phyloP scores from a whole-genome alignment of 176 grass and related monocot genomes.

The Oryza punctata region DNA sequence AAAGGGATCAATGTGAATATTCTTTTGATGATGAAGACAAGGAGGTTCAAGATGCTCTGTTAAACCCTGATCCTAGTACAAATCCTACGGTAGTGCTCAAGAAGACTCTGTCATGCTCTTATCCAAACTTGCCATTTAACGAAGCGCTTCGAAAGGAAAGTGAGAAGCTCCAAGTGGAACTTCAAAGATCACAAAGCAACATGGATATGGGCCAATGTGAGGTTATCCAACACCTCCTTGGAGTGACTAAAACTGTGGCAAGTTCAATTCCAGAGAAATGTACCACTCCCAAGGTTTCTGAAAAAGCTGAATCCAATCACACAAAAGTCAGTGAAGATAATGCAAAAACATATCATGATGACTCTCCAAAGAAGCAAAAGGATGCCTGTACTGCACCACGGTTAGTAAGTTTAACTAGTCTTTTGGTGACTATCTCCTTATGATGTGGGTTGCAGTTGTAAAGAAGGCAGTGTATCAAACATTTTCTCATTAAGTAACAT shows the following conservation, averaged over 20 bases:
- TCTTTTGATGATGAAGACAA: conserved; percentile 97
- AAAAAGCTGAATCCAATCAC: conserved; percentile 45
- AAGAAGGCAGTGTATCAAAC: neutral
- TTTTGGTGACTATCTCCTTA: conserved; percentile 19
- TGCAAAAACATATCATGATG: conserved; percentile 39
- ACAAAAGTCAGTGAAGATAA: conserved; percentile 34
- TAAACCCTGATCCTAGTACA: conserved; percentile 66
- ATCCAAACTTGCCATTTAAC: conserved; percentile 89
- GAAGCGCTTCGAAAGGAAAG: conserved; percentile 88
- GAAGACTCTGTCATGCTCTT: conserved; percentile 89
- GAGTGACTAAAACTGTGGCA: conserved; percentile 74
- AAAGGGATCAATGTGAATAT: conserved; percentile 93
- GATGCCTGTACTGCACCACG: conserved; percentile 33
- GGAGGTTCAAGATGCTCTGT: conserved; percentile 77
- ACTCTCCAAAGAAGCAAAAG: conserved; percentile 47
- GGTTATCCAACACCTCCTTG: conserved; percentile 88
- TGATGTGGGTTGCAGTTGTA: neutral
- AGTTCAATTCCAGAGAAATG: conserved; percentile 65
- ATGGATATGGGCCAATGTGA: conserved; percentile 83
- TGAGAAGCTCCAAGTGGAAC: conserved; percentile 93
- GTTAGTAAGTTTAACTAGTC: conserved; percentile 39
- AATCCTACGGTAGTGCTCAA: conserved; percentile 75
- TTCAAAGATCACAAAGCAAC: conserved; percentile 84
- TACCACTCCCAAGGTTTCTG: conserved; percentile 38
- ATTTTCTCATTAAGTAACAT: neutral